Base-by-base conservation (phyloP, 2,329 filamentous ascomycete species). In the Fusarium proliferatum region DNA sequence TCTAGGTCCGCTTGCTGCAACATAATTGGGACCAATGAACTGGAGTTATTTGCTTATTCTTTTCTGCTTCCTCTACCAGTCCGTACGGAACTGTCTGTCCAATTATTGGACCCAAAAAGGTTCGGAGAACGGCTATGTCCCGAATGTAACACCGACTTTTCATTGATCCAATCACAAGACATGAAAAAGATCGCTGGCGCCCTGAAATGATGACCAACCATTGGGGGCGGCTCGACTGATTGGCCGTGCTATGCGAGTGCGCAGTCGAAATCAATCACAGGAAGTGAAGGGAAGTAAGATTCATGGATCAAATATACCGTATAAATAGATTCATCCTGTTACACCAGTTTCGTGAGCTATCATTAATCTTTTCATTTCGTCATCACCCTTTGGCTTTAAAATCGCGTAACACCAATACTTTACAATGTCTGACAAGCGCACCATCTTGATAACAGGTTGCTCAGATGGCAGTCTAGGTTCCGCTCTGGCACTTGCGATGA, bases 391-490 rank as follows among this genome's bases (percentile, higher is more conserved):
- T 19, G n/a, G 4, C n/a, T 34, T 2, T 1, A 34, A 33, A 19
- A 2, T 23, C n/a, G 21, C 5, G n/a, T 34, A 34, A 34, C n/a
- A 34, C 48, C 9, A 34, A n/a, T 15, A 0, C 15, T 16, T 12
- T 9, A 42, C 4, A 12, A 69, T 69, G 66, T 48, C 65, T 39
- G 23, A 64, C 64, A 57, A 71, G 17, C 52, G 59, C 28, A 80
- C 76, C 3, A 76, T 82, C 19, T 68, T 83, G 9, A 73, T 83
- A n/a, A 81, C 81, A 1, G 81, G 81, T 62, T 82, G 81, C 67
- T 81, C 79, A 2, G 79, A 80, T 16, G 80, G 79, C 13, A 77
- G 80, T 30, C 69, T 83, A 2, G 81, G 81, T 4, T 75, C 76
- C 3, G 75, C 77, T 0, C 71, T 83, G 3, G 80, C 80, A 15